A percentile compares a stretch with the other conserved stretches of the same genome.
phyloP scores from a whole-genome alignment of 192 early-diverging fungal genomes.

The Coemansia sp. region DNA sequence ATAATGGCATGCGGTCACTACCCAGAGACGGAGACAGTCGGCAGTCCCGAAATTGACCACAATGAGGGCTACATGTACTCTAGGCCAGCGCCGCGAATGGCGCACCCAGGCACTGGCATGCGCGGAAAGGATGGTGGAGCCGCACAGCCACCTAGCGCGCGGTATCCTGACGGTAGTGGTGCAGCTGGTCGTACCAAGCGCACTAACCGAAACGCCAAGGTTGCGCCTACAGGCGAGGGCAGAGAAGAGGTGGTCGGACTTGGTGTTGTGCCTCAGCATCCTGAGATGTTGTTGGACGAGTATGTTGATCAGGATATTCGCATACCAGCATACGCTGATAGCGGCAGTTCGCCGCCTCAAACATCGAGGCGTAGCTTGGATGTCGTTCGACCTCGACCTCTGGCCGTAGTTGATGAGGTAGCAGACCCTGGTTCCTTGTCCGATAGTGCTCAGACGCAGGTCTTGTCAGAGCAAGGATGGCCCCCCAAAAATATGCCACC shows the following conservation, averaged over 20 bases:
- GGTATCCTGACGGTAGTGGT: slow-evolving; percentile 18
- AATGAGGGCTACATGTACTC: slow-evolving; percentile 37
- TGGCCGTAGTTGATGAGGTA: slow-evolving; percentile 28
- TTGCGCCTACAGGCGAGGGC: slow-evolving; percentile 42
- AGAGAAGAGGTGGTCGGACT: slow-evolving; percentile 49
- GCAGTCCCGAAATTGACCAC: slow-evolving; percentile 41
- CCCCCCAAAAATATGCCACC: slow-evolving; percentile 29
- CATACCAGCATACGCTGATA: background rate
- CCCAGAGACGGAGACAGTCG: slow-evolving; percentile 44
- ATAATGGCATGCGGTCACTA: slow-evolving; percentile 51
- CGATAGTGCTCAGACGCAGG: slow-evolving; percentile 23
- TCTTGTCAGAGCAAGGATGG: slow-evolving; percentile 9
- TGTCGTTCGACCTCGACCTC: slow-evolving; percentile 18
- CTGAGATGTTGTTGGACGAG: slow-evolving; percentile 32
- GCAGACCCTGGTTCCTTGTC: slow-evolving; percentile 44
- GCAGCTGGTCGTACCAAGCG: slow-evolving; percentile 25
- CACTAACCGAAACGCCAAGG: slow-evolving; percentile 42
- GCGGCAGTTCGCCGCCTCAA: slow-evolving; percentile 1
- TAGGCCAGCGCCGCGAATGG: slow-evolving; percentile 25
- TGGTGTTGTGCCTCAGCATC: slow-evolving; percentile 44
- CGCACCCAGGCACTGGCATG: slow-evolving; percentile 6
- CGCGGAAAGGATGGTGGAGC: slow-evolving; percentile 7
- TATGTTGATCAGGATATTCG: background rate
- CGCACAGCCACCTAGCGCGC: slow-evolving; percentile 24
- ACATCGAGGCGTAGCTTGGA: slow-evolving; percentile 26